These are phyloP conservation scores for Penicillium sp. DNA, from an alignment of 2,329 filamentous ascomycete genomes.

Conservation along the genomic window DNA sequence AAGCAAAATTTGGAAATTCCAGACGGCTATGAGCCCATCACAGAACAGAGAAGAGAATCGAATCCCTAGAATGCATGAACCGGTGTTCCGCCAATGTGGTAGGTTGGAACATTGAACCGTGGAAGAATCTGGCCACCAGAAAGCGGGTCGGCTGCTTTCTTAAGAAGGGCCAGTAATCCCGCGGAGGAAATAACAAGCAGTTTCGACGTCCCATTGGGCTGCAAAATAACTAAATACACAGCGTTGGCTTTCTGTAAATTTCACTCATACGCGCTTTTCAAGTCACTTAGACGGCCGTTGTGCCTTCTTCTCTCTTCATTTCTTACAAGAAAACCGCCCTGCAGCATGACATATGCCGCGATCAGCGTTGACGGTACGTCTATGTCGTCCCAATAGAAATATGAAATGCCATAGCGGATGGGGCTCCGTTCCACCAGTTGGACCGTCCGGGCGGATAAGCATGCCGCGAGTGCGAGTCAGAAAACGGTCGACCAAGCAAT, in stretches of 20 bases:
- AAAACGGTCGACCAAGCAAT: neutral
- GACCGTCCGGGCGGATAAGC: neutral
- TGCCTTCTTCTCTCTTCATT: neutral
- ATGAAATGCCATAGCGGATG: neutral
- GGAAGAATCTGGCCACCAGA: conserved; percentile 9
- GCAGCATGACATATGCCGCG: neutral
- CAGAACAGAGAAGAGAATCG: neutral
- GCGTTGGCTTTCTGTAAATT: neutral
- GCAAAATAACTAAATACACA: neutral
- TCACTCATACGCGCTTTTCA: neutral
- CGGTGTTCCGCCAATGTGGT: conserved; percentile 9
- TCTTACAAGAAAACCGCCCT: neutral
- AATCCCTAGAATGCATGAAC: conserved; percentile 1
- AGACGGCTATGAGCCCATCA: neutral
- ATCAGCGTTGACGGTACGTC: neutral
- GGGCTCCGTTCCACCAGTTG: neutral
- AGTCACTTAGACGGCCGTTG: neutral
- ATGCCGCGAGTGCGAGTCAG: conserved; percentile 1
- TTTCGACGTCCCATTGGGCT: neutral
- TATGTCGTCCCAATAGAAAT: neutral
- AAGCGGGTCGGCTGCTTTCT: conserved; percentile 8
- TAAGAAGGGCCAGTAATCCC: conserved; percentile 2
- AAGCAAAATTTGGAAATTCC: neutral
- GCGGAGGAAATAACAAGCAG: conserved; percentile 5
- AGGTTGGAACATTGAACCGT: conserved; percentile 14